Evolutionary conservation across 2,329 filamentous ascomycete species (phyloP).

Genomic region (Phialophora tarda): DNA sequence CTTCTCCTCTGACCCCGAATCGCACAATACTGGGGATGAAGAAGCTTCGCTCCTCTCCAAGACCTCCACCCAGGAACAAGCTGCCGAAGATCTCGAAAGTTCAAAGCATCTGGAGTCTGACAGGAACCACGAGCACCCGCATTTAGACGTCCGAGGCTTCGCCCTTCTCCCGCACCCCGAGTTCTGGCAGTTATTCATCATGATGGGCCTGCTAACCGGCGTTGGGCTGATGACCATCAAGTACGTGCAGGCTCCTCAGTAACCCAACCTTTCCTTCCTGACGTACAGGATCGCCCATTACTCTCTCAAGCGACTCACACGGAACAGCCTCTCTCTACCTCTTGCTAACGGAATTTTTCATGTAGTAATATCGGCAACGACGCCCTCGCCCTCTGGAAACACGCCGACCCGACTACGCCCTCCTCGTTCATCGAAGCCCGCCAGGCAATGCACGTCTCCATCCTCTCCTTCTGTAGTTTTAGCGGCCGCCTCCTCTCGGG

Average conservation of each 20-base stretch:
- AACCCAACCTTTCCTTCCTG: background rate
- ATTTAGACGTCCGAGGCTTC: conserved; percentile 88
- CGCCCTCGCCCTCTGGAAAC: conserved; percentile 82
- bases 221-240: conserved; percentile 99
- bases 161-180: conserved; percentile 72
- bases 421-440: conserved; percentile 76
- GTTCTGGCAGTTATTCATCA: conserved; percentile 88
- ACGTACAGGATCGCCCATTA: background rate
- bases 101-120: conserved; percentile 61
- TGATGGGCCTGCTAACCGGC: conserved; percentile 89
- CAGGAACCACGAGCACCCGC: conserved; percentile 72
- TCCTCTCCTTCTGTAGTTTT: conserved; percentile 89
- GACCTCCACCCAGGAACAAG: conserved; percentile 47
- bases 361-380: conserved; percentile 91
- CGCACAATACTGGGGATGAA: conserved; percentile 39
- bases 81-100: conserved; percentile 29
- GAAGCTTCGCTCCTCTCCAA: conserved; percentile 69
- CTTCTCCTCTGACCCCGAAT: conserved; percentile 37
- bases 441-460: conserved; percentile 91
- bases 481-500: conserved; percentile 78
- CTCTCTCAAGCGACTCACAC: background rate
- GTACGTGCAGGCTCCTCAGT: conserved; percentile 59
- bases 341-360: background rate
- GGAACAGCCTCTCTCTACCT: background rate
- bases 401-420: conserved; percentile 75